phyloP scores from a whole-genome alignment of 2,329 filamentous ascomycete species.

The Phialophora macrospora region DNA sequence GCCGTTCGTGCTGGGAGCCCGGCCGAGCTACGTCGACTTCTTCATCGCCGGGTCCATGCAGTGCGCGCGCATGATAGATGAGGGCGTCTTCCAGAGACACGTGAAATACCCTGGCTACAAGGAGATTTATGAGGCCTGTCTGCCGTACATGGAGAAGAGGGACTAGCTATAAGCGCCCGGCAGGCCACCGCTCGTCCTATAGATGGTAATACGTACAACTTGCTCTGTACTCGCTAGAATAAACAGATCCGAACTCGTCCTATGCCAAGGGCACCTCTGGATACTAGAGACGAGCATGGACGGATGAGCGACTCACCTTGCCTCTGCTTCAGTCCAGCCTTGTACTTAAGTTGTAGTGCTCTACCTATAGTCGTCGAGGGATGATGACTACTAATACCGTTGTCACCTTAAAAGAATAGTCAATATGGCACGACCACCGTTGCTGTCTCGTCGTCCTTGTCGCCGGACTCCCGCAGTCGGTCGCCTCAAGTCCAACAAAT shows the following conservation, averaged over 20 bases:
- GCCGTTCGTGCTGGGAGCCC: constrained; percentile 48
- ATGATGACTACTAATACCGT: no score
- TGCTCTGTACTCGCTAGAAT: not conserved
- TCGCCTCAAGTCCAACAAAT: no score
- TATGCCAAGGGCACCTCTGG: no score
- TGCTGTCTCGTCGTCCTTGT: no score
- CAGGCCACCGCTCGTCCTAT: not conserved
- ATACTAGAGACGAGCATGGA: no score
- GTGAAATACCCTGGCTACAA: constrained; percentile 38
- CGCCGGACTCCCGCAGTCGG: no score
- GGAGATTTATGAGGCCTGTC: constrained; percentile 33
- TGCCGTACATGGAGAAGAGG: constrained; percentile 29
- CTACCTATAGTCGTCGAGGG: no score
- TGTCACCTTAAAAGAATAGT: no score
- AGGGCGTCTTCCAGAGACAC: constrained; percentile 42
- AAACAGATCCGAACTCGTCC: not conserved
- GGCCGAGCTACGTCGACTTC: constrained; percentile 48
- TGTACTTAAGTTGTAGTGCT: no score
- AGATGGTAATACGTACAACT: not conserved
- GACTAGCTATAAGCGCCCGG: constrained; percentile 2
- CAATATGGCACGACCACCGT: no score
- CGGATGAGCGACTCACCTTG: no score
- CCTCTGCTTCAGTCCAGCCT: no score
- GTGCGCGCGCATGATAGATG: constrained; percentile 44
- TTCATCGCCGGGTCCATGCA: constrained; percentile 48